A percentile compares a stretch with the other conserved stretches of the same genome.
Conservation (phyloP, 2,329 filamentous ascomycete genomes). For the Penicillium sp. region DNA sequence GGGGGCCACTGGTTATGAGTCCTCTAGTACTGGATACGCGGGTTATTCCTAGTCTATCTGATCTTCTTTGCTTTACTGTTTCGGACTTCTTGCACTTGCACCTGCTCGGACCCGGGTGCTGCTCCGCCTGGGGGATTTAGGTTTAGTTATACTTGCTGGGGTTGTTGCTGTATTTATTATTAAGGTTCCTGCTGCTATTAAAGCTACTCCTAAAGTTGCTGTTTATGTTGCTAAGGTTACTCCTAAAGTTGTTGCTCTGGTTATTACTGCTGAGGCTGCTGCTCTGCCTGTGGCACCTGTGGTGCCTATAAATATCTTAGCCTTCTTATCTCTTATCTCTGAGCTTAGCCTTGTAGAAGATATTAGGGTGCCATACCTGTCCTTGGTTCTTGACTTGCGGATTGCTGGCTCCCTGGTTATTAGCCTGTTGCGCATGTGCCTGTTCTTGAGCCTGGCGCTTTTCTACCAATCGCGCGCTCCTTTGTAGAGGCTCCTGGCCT, state of each 20-base stretch:
- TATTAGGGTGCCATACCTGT: background rate
- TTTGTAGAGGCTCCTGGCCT: background rate
- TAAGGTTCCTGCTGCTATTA: too few species aligned
- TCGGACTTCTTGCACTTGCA: background rate
- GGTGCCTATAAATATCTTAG: background rate
- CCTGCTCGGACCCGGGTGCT: background rate
- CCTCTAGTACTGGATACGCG: background rate
- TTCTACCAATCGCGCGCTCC: background rate
- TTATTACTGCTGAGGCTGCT: background rate
- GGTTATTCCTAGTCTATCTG: background rate
- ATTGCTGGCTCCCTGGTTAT: background rate
- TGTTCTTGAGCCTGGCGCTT: background rate
- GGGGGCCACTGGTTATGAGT: background rate
- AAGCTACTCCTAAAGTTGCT: too few species aligned
- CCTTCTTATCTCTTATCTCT: background rate
- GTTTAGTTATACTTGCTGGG: background rate
- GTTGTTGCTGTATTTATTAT: too few species aligned
- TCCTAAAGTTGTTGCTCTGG: too few species aligned
- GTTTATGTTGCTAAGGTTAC: too few species aligned
- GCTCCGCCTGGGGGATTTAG: background rate
- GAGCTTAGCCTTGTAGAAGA: background rate
- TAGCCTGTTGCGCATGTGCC: background rate
- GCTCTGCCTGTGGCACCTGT: background rate
- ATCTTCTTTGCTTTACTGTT: background rate
- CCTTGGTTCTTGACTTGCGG: background rate